phyloP scores from a whole-genome alignment of 2,329 filamentous ascomycete species.

The Trichophyton schoenleinii region DNA sequence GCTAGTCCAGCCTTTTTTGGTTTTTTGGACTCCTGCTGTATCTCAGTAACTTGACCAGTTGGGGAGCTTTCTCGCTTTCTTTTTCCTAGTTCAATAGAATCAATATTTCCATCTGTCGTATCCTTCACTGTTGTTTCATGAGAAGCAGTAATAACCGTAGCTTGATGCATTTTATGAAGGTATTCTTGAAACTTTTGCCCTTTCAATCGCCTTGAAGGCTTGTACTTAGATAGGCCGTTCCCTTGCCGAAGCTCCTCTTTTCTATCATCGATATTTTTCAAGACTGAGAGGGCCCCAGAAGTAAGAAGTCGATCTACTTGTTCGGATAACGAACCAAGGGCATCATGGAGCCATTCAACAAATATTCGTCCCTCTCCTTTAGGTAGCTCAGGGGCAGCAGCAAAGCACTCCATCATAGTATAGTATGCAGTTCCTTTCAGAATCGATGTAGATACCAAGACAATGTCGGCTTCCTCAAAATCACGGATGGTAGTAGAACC shows the following conservation, averaged over 20 bases:
- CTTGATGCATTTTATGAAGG: conserved; percentile 12
- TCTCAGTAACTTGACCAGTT: background rate
- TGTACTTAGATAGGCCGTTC: conserved; percentile 28
- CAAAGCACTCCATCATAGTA: conserved; percentile 37
- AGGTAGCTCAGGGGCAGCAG: conserved; percentile 35
- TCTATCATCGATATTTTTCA: conserved; percentile 19
- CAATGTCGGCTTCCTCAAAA: conserved; percentile 40
- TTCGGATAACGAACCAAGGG: conserved; percentile 29
- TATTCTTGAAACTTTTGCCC: conserved; percentile 18
- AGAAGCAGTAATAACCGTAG: background rate
- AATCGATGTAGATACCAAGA: conserved; percentile 43
- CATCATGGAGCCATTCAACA: conserved; percentile 42
- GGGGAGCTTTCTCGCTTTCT: background rate
- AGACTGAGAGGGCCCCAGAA: conserved; percentile 22
- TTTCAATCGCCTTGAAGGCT: conserved; percentile 23
- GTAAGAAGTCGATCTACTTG: conserved; percentile 29
- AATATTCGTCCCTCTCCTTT: conserved; percentile 37
- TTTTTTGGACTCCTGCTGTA: background rate
- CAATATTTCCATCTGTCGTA: background rate
- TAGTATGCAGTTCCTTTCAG: conserved; percentile 40
- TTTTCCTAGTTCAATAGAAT: background rate
- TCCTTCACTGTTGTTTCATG: background rate
- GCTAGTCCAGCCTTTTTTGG: background rate
- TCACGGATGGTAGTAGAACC: conserved; percentile 31
- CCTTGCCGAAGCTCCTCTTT: conserved; percentile 24